Percentiles rank a stretch among this genome's conserved stretches.
These are phyloP conservation scores for Pestalotiopsis fici DNA, from an alignment of 2,329 filamentous ascomycete genomes.

Conservation along the genomic window DNA sequence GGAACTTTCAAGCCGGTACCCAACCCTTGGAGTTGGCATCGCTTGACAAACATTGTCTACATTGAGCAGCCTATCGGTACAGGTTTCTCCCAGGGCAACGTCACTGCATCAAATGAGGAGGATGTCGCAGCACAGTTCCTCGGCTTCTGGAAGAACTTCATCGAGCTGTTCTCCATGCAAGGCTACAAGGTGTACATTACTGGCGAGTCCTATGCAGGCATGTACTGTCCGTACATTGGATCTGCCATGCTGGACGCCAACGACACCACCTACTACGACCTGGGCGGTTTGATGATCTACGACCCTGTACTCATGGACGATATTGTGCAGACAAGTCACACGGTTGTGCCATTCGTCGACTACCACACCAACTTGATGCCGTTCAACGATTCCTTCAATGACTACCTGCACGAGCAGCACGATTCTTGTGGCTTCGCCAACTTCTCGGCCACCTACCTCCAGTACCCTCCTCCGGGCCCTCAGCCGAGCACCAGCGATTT, in stretches of 20 bases:
- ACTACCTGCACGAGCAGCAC: slow-evolving; percentile 51
- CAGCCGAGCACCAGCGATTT: slow-evolving; percentile 48
- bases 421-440: slow-evolving; percentile 59
- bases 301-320: slow-evolving; percentile 63
- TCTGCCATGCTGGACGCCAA: slow-evolving; percentile 50
- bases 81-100: slow-evolving; percentile 67
- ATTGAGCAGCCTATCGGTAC: slow-evolving; percentile 69
- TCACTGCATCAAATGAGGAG: slow-evolving; percentile 65
- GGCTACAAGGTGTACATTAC: slow-evolving; percentile 56
- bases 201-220: slow-evolving; percentile 54
- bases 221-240: slow-evolving; percentile 59
- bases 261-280: slow-evolving; percentile 49
- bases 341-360: slow-evolving; percentile 56
- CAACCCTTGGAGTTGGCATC: slow-evolving; percentile 75
- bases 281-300: slow-evolving; percentile 61
- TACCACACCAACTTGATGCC: slow-evolving; percentile 56
- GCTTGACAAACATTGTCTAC: slow-evolving; percentile 77
- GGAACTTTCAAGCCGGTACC: slow-evolving; percentile 66
- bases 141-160: slow-evolving; percentile 68
- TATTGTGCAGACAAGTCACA: slow-evolving; percentile 36
- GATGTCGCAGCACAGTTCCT: slow-evolving; percentile 73
- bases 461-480: slow-evolving; percentile 61
- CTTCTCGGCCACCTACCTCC: slow-evolving; percentile 56
- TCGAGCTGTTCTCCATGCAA: slow-evolving; percentile 53
- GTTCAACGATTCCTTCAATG: slow-evolving; percentile 56